Evolutionary conservation across 495 filamentous ascomycete species (phyloP).

Genomic region (Geoglossum glabrum): DNA sequence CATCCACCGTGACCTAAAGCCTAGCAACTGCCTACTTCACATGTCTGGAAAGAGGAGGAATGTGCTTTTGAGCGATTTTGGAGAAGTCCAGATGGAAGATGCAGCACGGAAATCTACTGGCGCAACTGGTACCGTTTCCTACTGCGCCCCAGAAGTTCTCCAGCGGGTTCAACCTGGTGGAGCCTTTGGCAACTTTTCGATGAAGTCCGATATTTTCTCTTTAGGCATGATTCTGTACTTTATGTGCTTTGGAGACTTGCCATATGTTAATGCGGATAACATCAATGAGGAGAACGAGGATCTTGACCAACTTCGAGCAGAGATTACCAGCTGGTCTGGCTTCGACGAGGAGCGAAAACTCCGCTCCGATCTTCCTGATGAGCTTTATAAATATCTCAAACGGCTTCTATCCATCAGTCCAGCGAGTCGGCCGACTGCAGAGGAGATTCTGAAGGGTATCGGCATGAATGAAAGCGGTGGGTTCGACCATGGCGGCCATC

Average conservation of each 20-base stretch:
- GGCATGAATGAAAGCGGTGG: constrained; percentile 37
- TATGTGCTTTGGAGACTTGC: constrained; percentile 79
- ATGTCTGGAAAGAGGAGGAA: constrained; percentile 43
- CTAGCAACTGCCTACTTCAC: constrained; percentile 85
- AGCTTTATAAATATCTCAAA: constrained; percentile 68
- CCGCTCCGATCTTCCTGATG: constrained; percentile 66
- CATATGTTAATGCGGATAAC: constrained; percentile 64
- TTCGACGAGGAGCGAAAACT: constrained; percentile 51
- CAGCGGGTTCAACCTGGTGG: constrained; percentile 44
- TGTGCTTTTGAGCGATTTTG: constrained; percentile 91
- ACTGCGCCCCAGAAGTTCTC: constrained; percentile 89
- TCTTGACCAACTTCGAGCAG: constrained; percentile 65
- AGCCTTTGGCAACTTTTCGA: constrained; percentile 72
- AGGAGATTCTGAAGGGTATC: constrained; percentile 68
- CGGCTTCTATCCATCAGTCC: constrained; percentile 63
- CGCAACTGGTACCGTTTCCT: constrained; percentile 88
- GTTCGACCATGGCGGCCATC: neutral
- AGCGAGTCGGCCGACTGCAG: constrained; percentile 57
- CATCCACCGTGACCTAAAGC: constrained; percentile 91
- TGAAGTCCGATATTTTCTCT: constrained; percentile 92
- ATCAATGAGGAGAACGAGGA: constrained; percentile 87
- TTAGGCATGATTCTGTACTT: constrained; percentile 97
- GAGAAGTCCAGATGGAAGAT: constrained; percentile 75
- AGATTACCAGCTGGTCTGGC: constrained; percentile 74
- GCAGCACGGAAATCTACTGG: constrained; percentile 68